These are phyloP conservation scores for Jatropha multifida DNA, from an alignment of 441 rosid species.

Conservation along the genomic window DNA sequence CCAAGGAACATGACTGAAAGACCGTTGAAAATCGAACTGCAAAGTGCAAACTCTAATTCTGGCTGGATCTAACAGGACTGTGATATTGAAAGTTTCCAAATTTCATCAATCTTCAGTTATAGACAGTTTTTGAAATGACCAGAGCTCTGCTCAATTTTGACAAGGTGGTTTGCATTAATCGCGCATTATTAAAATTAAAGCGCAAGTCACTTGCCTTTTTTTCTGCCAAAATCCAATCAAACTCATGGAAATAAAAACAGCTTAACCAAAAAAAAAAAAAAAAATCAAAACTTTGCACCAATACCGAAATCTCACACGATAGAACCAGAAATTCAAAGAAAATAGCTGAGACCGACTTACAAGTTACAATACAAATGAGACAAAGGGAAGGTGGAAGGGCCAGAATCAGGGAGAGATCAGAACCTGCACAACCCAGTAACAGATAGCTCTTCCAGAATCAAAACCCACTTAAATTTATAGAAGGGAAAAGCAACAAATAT, in stretches of 20 bases:
- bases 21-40: constrained; percentile 7
- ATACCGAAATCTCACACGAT: not conserved
- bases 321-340: constrained; percentile 2
- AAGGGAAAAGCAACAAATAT: constrained; percentile 14
- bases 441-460: constrained; percentile 13
- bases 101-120: not conserved
- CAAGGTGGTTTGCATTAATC: not conserved
- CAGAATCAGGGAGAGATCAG: constrained; percentile 18
- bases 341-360: constrained; percentile 12
- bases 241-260: not conserved
- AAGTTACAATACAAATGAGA: constrained; percentile 20
- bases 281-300: not conserved
- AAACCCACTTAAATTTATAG: constrained; percentile 24
- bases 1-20: not conserved
- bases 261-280: not conserved
- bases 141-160: not conserved
- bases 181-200: not conserved
- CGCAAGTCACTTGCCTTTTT: not conserved
- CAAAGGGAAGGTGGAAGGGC: constrained; percentile 23
- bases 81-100: not conserved
- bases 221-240: not conserved
- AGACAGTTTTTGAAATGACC: constrained; percentile 3
- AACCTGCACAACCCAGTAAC: constrained; percentile 34
- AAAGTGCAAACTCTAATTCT: not conserved
- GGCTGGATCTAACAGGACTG: not conserved